Percentiles rank a stretch among this genome's conserved stretches.
phyloP scores from a whole-genome alignment of 768 basidiomycete genomes.

The Infundibulicybe gibba region DNA sequence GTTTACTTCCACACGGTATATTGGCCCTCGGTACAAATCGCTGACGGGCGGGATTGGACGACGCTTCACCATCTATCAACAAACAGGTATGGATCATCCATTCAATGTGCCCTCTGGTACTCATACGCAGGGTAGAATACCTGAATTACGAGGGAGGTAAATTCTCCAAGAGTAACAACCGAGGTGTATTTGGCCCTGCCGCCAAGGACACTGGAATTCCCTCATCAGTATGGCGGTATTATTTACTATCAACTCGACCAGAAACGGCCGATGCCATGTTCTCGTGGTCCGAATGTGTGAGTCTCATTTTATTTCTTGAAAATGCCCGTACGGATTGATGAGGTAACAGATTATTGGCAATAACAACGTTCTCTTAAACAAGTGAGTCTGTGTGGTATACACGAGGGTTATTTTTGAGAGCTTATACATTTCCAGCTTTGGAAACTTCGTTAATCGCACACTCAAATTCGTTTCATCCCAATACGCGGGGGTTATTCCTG shows the following conservation, averaged over 20 bases:
- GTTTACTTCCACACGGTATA: slow-evolving; percentile 98
- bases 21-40: slow-evolving; percentile 87
- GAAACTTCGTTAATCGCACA: slow-evolving; percentile 95
- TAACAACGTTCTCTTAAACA: slow-evolving; percentile 92
- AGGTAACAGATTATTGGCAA: slow-evolving; percentile 74
- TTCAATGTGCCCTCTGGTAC: too few relatives aligned
- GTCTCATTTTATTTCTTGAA: slow-evolving; percentile 16
- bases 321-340: slow-evolving; percentile 4
- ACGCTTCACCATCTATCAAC: slow-evolving; percentile 91
- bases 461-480: slow-evolving; percentile 91
- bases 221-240: slow-evolving; percentile 95
- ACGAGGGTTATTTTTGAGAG: background rate
- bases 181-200: slow-evolving; percentile 94
- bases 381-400: slow-evolving; percentile 40
- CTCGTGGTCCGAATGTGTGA: slow-evolving; percentile 91
- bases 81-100: slow-evolving; percentile 62
- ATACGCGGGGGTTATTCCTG: slow-evolving; percentile 77
- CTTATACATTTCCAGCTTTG: slow-evolving; percentile 54
- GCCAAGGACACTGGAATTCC: slow-evolving; percentile 94
- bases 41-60: slow-evolving; percentile 91
- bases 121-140: slow-evolving; percentile 58
- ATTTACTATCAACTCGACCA: slow-evolving; percentile 87
- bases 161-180: slow-evolving; percentile 96
- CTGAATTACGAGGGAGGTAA: slow-evolving; percentile 98
- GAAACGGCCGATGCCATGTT: slow-evolving; percentile 96